Base-by-base conservation (phyloP, 768 basidiomycete genomes). In the Agrocybe praecox region DNA sequence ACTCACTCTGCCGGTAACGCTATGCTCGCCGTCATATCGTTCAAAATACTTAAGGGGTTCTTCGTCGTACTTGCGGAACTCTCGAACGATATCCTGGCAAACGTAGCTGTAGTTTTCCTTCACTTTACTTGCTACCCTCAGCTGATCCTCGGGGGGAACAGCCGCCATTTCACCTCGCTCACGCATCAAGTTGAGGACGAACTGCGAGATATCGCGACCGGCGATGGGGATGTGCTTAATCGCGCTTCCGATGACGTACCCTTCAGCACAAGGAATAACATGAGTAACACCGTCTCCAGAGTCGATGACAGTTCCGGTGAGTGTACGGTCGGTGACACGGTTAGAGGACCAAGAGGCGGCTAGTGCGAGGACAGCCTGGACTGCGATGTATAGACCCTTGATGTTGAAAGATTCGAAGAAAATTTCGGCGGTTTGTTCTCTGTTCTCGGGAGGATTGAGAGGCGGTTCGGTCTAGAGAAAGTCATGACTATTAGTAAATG, bases 331-430 rank as follows among this genome's bases (percentile, higher is more conserved):
- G 19, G 85, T 84, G 60, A 92, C 92, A 58, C 89, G 86, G 72
- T 89, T 91, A 57, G 92, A 95, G 1, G 94, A 85, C 97, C 97
- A 98, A 1, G 94, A 96, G 0, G 96, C 96, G 4, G 97, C 97
- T 60, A 99, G 90, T 0, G 97, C 97, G 10, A 99, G 88, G 6
- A 99, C 97, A 33, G 97, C 97, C 71, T 98, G 97, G 0, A 99
- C 97, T 50, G 96, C 97, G 65, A 99, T 98, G 74, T 98, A 98
- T 44, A 98, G 82, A 19, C 96, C 96, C 69, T 95, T 92, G 77
- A 98, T 96, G 75, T 98, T 98, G 87, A 99, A 99, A 0, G 94
- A 96, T 76, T 99, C 97, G 73, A 98, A 99, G 84, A 99, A 98
- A 77, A 98, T 98, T 71, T 98, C 96, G 18, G 97, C 97, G 0